These are phyloP conservation scores for Starmerella bombi DNA, from an alignment of 805 yeast genomes.

Conservation along the genomic window DNA sequence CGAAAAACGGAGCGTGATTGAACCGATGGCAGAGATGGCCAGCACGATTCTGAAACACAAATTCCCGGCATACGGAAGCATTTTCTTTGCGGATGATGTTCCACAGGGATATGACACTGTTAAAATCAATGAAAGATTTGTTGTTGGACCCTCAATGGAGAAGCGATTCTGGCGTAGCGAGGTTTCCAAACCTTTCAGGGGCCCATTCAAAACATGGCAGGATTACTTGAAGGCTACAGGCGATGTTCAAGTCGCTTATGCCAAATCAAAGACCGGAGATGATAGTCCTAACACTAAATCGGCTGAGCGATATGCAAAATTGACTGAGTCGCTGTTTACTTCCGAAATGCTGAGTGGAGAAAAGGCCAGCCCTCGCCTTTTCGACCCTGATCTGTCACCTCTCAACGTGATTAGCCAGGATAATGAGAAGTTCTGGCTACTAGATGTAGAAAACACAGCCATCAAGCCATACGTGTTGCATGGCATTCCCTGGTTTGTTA, in stretches of 20 bases:
- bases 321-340: constrained; percentile 48
- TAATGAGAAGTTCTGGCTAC: constrained; percentile 33
- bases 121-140: constrained; percentile 33
- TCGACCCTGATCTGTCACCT: constrained; percentile 79
- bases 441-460: constrained; percentile 73
- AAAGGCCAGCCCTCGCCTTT: constrained; percentile 58
- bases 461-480: constrained; percentile 73
- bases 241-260: constrained; percentile 49
- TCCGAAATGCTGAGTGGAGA: constrained; percentile 38
- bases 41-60: constrained; percentile 39
- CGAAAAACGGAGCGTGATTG: constrained; percentile 40
- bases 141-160: constrained; percentile 80
- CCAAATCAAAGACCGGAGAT: constrained; percentile 41
- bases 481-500: constrained; percentile 68
- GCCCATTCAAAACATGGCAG: constrained; percentile 68
- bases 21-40: constrained; percentile 60
- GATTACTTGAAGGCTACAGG: constrained; percentile 56
- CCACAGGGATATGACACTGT: constrained; percentile 7
- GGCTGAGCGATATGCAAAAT: constrained; percentile 43
- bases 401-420: constrained; percentile 51
- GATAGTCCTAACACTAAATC: constrained; percentile 40
- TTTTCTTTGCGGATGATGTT: constrained; percentile 60
- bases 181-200: constrained; percentile 40
- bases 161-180: constrained; percentile 58
- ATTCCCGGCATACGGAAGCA: constrained; percentile 66